A percentile compares a stretch with the other conserved stretches of the same genome.
phyloP scores from a whole-genome alignment of 2,329 filamentous ascomycete genomes.

The Geosmithia morbida region DNA sequence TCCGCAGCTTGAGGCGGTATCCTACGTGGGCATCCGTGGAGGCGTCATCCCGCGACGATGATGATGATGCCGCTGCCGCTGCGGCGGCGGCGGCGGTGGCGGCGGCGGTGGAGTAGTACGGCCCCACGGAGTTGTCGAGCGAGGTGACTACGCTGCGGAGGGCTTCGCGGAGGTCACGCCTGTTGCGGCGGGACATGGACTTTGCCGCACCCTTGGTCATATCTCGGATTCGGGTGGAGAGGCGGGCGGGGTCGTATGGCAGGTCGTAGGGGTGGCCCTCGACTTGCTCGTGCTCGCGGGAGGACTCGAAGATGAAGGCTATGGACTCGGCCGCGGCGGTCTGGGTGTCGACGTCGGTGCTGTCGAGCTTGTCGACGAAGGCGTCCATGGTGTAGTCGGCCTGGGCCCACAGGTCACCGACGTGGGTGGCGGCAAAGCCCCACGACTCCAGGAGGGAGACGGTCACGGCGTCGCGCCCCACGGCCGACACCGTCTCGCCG shows the following conservation, averaged over 20 bases:
- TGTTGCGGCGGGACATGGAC: conserved; percentile 31
- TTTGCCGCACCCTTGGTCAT: conserved; percentile 32
- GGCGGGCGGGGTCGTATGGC: conserved; percentile 32
- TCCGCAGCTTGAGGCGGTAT: conserved; percentile 34
- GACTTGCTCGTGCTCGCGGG: conserved; percentile 31
- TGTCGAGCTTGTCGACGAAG: conserved; percentile 76
- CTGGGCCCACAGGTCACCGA: conserved; percentile 43
- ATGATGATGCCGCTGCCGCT: no score
- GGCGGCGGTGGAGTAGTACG: conserved; percentile 34
- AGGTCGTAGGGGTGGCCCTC: conserved; percentile 33
- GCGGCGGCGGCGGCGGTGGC: neutral
- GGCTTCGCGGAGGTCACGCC: conserved; percentile 29
- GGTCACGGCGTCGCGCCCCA: conserved; percentile 57
- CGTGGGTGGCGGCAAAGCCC: conserved; percentile 64
- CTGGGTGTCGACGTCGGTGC: conserved; percentile 56
- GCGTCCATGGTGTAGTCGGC: conserved; percentile 63
- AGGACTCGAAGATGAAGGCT: conserved; percentile 67
- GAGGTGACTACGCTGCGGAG: conserved; percentile 39
- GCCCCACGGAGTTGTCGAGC: conserved; percentile 37
- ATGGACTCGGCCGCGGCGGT: conserved; percentile 68
- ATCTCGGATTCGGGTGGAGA: conserved; percentile 31
- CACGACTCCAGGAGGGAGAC: conserved; percentile 63
- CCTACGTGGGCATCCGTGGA: conserved; percentile 7
- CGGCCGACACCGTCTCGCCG: conserved; percentile 55
- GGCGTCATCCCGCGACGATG: conserved; percentile 7